These are phyloP conservation scores for Westerdykella aurantiaca DNA, from an alignment of 2,329 filamentous ascomycete genomes.

Conservation along the genomic window DNA sequence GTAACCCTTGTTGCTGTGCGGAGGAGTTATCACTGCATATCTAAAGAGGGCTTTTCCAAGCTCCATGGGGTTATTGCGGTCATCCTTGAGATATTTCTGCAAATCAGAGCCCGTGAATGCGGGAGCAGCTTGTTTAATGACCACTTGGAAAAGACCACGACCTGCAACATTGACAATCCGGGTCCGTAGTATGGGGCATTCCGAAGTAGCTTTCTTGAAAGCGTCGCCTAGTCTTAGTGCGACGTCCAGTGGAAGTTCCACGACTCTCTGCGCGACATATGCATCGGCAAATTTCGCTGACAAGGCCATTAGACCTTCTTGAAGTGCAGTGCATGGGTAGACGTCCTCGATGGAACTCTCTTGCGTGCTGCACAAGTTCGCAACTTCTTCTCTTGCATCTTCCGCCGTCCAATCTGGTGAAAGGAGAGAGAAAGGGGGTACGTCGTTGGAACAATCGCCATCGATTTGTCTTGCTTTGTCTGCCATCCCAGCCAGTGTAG, in stretches of 20 bases:
- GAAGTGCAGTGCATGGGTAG: constrained; percentile 40
- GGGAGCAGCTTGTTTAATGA: constrained; percentile 28
- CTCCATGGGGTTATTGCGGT: constrained; percentile 34
- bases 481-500: constrained; percentile 45
- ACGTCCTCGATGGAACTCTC: constrained; percentile 32
- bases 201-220: constrained; percentile 31
- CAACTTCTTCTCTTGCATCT: constrained; percentile 34
- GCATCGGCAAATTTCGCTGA: constrained; percentile 34
- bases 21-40: constrained; percentile 31
- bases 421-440: constrained; percentile 33
- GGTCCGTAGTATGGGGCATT: constrained; percentile 37
- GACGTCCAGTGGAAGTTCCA: constrained; percentile 27
- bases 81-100: constrained; percentile 30
- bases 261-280: constrained; percentile 37
- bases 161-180: constrained; percentile 34
- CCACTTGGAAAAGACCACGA: constrained; percentile 37
- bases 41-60: constrained; percentile 37
- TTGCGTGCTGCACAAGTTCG: constrained; percentile 28
- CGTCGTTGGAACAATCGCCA: constrained; percentile 14
- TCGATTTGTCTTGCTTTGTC: constrained; percentile 21
- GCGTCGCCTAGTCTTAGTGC: constrained; percentile 30
- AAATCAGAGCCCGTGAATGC: constrained; percentile 25
- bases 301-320: constrained; percentile 39
- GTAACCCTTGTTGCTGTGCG: constrained; percentile 24
- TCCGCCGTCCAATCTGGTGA: constrained; percentile 21